Percentiles rank a stretch among this genome's conserved stretches.
These are phyloP conservation scores for Mycotypha africana DNA, from an alignment of 371 early-diverging fungal species.

Conservation along the genomic window DNA sequence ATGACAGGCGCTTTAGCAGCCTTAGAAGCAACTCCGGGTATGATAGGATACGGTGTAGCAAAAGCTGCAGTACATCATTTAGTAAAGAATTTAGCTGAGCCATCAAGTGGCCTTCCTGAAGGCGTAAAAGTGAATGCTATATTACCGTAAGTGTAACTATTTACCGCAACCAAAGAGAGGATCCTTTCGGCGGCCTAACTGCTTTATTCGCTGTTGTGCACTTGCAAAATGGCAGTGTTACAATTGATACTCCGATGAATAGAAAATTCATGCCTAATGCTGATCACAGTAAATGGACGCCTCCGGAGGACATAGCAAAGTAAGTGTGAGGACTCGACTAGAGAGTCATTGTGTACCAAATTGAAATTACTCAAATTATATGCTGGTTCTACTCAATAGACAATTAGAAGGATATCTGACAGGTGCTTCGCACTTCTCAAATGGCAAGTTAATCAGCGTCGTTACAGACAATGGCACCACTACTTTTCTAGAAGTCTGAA, in stretches of 20 bases:
- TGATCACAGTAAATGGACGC: slow-evolving; percentile 87
- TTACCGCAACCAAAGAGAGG: no score
- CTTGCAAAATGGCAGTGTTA: no score
- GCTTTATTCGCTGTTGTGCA: no score
- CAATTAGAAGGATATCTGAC: slow-evolving; percentile 49
- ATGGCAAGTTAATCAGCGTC: slow-evolving; percentile 52
- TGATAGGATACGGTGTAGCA: slow-evolving; percentile 94
- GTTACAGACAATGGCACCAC: slow-evolving; percentile 49
- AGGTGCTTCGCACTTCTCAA: slow-evolving; percentile 32
- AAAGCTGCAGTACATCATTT: slow-evolving; percentile 95
- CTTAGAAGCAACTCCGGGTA: slow-evolving; percentile 71
- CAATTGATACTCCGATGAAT: slow-evolving; percentile 93
- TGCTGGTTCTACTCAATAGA: slow-evolving; percentile 17
- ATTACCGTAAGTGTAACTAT: slow-evolving; percentile 64
- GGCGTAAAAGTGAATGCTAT: slow-evolving; percentile 68
- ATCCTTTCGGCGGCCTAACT: no score
- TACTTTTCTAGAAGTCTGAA: slow-evolving; percentile 39
- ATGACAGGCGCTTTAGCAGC: slow-evolving; percentile 86
- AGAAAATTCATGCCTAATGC: slow-evolving; percentile 85
- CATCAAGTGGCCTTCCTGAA: slow-evolving; percentile 73
- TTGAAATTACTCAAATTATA: neutral
- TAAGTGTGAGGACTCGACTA: slow-evolving; percentile 27
- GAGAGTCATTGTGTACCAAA: neutral
- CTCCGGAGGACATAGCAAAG: slow-evolving; percentile 70
- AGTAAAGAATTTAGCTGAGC: slow-evolving; percentile 69